Evolutionary conservation across 495 filamentous ascomycete species (phyloP), one percentile per base, ranked within the genome.

Genomic region (Aeminium ludgeri): DNA sequence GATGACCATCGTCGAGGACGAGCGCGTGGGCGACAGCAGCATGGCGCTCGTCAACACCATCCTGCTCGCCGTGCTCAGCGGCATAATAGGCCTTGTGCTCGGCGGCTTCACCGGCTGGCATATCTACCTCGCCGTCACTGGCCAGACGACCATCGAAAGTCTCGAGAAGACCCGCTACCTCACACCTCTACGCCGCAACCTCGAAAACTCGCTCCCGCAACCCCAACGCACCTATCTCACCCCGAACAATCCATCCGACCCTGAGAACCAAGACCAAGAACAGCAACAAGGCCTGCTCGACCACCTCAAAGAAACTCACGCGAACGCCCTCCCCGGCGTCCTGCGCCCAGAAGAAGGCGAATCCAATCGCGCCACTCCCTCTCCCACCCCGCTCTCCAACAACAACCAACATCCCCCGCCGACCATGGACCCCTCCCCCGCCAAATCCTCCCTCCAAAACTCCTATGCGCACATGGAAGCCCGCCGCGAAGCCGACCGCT

Each of bases 111-210:
- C 85, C 1, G 71, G 64, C 16, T 97, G 89, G 89, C 89, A 97
- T 66, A 68, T 96, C 30, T 74, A 78, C 51, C 68, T 97, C 3
- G 84, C 83, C 3, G 62, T 67, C 29, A 66, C 71, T 1, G 82
- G 81, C 2, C 74, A 83, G 54, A 97, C 89, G 4, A 96, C 91
- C 1, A 97, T 97, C 46, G 89, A 97, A 53, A 86, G 75, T 48
- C 59, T 97, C 30, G 91, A 97, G 64, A 93, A 85, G 56, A 94
- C 85, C 0, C 74, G 91, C 30, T 96, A 97, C 56, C 70, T 92
- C 0, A 79, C 76, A 6, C 84, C 85, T 2, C 57, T 91, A 20
- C 70, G 76, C 34, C 78, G 73, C 46, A 68, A 66, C 16, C 66
- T 87, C 57, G 74, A 81, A 19, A 30, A 17, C 2, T 17, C 25